Evolutionary conservation across 2,329 filamentous ascomycete species (phyloP), one percentile per base, ranked within the genome.

Genomic region (Fusarium sp.): DNA sequence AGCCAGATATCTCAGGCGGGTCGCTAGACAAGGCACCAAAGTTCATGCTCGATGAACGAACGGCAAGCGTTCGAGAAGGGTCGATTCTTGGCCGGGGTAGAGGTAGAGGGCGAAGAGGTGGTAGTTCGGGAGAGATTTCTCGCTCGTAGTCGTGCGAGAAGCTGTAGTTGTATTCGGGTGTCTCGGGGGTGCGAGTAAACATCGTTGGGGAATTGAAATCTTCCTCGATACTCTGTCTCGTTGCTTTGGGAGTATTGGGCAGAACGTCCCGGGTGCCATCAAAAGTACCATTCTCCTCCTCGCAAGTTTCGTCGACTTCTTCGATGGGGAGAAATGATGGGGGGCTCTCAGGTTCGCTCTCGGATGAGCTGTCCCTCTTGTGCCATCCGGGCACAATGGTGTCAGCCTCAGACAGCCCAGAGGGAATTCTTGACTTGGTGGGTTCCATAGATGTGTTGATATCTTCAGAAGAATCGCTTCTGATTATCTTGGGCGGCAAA

Each of bases 1-100:
- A 85, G 2, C 79, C 78, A 10, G 83, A 85, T 1, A 81, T 75
- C 46, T 85, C 84, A 1, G 80, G 79, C 1, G 75, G 66, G 43
- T 83, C 82, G 66, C 84, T 85, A 8, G 79, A 83, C 42, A 81
- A 73, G 28, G 78, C 77, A 26, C 78, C 78, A 42, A 82, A 81
- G 42, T 79, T 52, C 49, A 52, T 77, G 58, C 77, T 82, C 18
- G 78, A 79, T 14, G 76, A 75, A 7, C 76, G 80, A 12, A 81
- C 70, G 1, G 79, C 81, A 9, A 81, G 84, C n/a, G 78, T 76
- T 28, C 80, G 74, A 4, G 78, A 82, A 9, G 69, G 68, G 39
- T 76, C 74, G 58, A 79, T 82, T 18, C 63, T 74, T 30, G 72
- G 75, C 34, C 79, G 75, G 11, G 65, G 67, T 13, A 39, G 46